Conservation (phyloP, 208 protist species). For the Acanthamoeba sp. region DNA sequence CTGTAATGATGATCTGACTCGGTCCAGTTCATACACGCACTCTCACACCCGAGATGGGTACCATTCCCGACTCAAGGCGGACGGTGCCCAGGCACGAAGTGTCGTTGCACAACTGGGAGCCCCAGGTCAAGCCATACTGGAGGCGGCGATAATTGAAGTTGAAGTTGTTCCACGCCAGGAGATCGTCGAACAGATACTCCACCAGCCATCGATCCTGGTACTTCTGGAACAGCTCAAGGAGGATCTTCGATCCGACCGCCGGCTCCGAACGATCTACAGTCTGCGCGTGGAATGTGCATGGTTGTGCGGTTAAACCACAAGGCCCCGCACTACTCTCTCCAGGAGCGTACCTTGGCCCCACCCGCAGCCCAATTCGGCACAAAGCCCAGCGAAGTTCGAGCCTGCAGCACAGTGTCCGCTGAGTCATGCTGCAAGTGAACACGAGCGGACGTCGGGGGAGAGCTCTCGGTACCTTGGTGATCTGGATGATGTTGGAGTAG, state of each 20-base stretch:
- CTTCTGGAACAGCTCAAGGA: background rate
- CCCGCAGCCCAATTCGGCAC: slow-evolving; percentile 29
- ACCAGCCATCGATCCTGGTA: background rate
- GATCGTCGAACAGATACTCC: slow-evolving; percentile 1
- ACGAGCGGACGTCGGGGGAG: no score
- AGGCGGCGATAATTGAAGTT: background rate
- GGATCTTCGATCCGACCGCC: background rate
- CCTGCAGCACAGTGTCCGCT: background rate
- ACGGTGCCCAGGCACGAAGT: background rate
- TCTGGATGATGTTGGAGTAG: slow-evolving; percentile 62
- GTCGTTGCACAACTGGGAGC: background rate
- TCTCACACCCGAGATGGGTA: no score
- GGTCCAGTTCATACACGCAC: no score
- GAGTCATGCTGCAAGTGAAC: background rate
- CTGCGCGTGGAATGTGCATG: no score
- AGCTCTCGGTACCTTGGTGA: background rate
- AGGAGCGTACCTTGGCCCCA: background rate
- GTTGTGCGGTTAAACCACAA: no score
- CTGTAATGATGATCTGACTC: background rate
- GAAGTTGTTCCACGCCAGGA: slow-evolving; percentile 18
- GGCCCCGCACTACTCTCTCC: background rate
- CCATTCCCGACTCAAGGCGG: background rate
- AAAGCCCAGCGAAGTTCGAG: background rate
- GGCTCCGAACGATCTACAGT: background rate
- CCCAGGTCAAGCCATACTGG: background rate